A percentile compares a stretch with the other conserved stretches of the same genome.
These are phyloP conservation scores for Gossypium anomalum DNA, from an alignment of 345 rosid species.

Conservation along the genomic window DNA sequence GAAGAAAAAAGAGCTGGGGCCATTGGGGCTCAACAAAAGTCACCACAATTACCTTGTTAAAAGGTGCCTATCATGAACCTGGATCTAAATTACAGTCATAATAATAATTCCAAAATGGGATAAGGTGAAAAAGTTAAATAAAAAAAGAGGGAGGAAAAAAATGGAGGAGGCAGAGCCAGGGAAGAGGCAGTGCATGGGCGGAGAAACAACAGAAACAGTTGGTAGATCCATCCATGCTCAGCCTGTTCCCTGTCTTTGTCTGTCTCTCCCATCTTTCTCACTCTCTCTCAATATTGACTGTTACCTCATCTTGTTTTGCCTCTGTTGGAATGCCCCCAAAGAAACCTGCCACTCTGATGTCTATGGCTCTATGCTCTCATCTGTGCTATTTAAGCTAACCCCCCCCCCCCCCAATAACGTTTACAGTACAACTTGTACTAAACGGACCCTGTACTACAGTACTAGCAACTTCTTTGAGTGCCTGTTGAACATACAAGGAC, in stretches of 20 bases:
- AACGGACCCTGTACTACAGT: slow-evolving; percentile 32
- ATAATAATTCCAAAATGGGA: neutral
- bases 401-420: neutral
- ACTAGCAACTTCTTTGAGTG: slow-evolving; percentile 17
- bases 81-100: neutral
- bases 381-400: slow-evolving; percentile 10
- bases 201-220: slow-evolving; percentile 49
- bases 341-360: neutral
- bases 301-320: slow-evolving; percentile 3
- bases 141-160: neutral
- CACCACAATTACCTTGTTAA: neutral
- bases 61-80: neutral
- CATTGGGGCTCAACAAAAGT: neutral
- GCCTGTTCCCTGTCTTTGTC: slow-evolving; percentile 55
- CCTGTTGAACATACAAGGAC: neutral
- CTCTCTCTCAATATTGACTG: slow-evolving; percentile 12
- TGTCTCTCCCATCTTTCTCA: slow-evolving; percentile 33
- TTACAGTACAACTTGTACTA: slow-evolving; percentile 29
- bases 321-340: neutral
- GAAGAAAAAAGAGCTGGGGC: neutral
- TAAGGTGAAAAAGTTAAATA: neutral
- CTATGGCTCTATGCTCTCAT: neutral
- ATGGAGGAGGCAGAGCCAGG: slow-evolving; percentile 53
- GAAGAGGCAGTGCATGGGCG: slow-evolving; percentile 98
- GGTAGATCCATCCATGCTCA: slow-evolving; percentile 62